Evolutionary conservation across 2,329 filamentous ascomycete genomes (phyloP).

Genomic region (Peltaster fructicola): DNA sequence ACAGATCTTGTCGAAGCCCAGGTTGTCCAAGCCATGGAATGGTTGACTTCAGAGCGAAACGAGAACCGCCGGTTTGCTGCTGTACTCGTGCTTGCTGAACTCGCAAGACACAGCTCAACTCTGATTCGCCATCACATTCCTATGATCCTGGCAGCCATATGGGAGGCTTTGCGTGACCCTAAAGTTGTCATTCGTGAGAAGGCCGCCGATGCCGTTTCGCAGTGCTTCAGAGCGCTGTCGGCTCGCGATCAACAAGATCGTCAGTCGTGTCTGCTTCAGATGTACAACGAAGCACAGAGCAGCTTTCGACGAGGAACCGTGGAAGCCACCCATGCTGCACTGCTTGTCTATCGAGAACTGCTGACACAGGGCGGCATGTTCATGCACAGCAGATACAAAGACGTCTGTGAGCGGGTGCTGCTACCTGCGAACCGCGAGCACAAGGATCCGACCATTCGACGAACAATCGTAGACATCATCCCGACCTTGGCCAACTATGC

Average conservation of each 20-base stretch:
- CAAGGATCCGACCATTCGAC: slow-evolving; percentile 68
- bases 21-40: slow-evolving; percentile 89
- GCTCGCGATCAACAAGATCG: slow-evolving; percentile 82
- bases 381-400: slow-evolving; percentile 79
- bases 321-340: slow-evolving; percentile 83
- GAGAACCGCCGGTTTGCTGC: slow-evolving; percentile 89
- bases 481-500: slow-evolving; percentile 86
- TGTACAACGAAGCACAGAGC: slow-evolving; percentile 67
- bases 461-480: slow-evolving; percentile 79
- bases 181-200: slow-evolving; percentile 85
- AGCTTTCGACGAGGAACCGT: slow-evolving; percentile 67
- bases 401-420: slow-evolving; percentile 82
- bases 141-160: slow-evolving; percentile 90
- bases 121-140: slow-evolving; percentile 89
- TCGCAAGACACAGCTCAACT: slow-evolving; percentile 83
- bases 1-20: slow-evolving; percentile 93
- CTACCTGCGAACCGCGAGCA: slow-evolving; percentile 67
- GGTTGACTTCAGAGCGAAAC: slow-evolving; percentile 85
- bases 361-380: slow-evolving; percentile 95
- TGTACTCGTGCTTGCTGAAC: slow-evolving; percentile 74
- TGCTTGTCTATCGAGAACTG: slow-evolving; percentile 82
- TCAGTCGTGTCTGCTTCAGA: slow-evolving; percentile 72
- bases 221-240: slow-evolving; percentile 89
- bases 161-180: slow-evolving; percentile 78
- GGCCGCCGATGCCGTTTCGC: slow-evolving; percentile 80